phyloP scores from a whole-genome alignment of 1,284 basidiomycete genomes.

The Anthracocystis panici-leucophaei region DNA sequence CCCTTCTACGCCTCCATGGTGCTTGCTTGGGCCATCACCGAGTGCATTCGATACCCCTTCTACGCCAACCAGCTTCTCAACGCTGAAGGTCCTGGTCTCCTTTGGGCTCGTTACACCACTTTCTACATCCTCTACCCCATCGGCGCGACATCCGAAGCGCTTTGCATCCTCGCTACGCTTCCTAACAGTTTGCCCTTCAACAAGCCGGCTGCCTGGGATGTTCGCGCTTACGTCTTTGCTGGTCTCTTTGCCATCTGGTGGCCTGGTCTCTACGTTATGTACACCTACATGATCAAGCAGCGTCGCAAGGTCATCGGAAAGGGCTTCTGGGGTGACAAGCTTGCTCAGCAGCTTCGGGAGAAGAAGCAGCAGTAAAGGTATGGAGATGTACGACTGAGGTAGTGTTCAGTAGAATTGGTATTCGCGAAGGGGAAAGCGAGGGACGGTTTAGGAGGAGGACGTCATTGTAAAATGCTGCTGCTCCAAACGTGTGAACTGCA shows the following conservation, averaged over 20 bases:
- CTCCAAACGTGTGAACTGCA: background rate
- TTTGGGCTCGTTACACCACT: slow-evolving; percentile 78
- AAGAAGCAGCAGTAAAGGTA: slow-evolving; percentile 59
- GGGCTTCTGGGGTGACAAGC: slow-evolving; percentile 65
- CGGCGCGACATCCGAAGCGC: slow-evolving; percentile 90
- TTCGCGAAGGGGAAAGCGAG: background rate
- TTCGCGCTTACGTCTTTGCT: slow-evolving; percentile 71
- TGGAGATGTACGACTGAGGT: background rate
- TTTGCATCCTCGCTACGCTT: slow-evolving; percentile 83
- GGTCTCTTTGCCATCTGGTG: slow-evolving; percentile 86
- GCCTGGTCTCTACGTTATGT: slow-evolving; percentile 89
- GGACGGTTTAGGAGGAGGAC: background rate
- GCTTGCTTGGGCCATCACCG: slow-evolving; percentile 90
- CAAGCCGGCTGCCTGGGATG: slow-evolving; percentile 44
- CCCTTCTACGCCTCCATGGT: slow-evolving; percentile 92
- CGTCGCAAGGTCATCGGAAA: slow-evolving; percentile 80
- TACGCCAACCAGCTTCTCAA: slow-evolving; percentile 79
- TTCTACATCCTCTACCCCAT: slow-evolving; percentile 93
- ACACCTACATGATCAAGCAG: slow-evolving; percentile 88
- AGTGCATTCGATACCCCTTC: slow-evolving; percentile 91
- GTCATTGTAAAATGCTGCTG: background rate
- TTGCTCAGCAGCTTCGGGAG: slow-evolving; percentile 28
- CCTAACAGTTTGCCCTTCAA: slow-evolving; percentile 71
- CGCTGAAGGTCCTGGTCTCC: slow-evolving; percentile 49
- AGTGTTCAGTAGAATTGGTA: background rate